Percentiles rank a stretch among this genome's conserved stretches.
Conservation (phyloP, 2,329 filamentous ascomycete species). For the Pseudogymnoascus destructans region DNA sequence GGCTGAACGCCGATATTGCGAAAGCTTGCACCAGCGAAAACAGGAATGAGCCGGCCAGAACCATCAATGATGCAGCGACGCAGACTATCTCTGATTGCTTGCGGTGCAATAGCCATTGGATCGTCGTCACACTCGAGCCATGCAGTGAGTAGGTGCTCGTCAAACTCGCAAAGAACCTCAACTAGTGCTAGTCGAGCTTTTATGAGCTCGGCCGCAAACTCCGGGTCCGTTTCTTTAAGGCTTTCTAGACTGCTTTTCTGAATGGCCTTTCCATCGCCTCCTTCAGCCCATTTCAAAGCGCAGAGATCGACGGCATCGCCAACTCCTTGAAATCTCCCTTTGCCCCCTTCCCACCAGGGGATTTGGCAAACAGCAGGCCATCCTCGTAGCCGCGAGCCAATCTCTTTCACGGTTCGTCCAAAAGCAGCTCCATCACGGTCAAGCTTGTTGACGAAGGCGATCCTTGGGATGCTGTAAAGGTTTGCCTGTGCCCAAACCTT, state of each 20-base stretch:
- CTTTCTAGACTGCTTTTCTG: slow-evolving; percentile 42
- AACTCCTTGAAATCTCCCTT: slow-evolving; percentile 67
- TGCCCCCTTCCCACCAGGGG: slow-evolving; percentile 71
- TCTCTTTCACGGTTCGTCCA: slow-evolving; percentile 71
- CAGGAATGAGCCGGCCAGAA: slow-evolving; percentile 62
- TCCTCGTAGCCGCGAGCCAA: slow-evolving; percentile 63
- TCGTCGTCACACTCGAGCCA: slow-evolving; percentile 71
- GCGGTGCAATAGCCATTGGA: slow-evolving; percentile 49
- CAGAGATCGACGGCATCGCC: slow-evolving; percentile 69
- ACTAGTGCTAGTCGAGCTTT: slow-evolving; percentile 65
- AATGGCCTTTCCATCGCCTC: slow-evolving; percentile 50
- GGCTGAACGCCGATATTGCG: slow-evolving; percentile 90
- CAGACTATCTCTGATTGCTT: slow-evolving; percentile 59
- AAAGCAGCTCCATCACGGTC: slow-evolving; percentile 75
- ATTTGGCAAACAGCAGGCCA: slow-evolving; percentile 92
- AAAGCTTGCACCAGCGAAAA: slow-evolving; percentile 87
- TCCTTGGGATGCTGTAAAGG: slow-evolving; percentile 69
- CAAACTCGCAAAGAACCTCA: slow-evolving; percentile 76
- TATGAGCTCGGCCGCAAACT: slow-evolving; percentile 52
- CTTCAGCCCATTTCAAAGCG: slow-evolving; percentile 59
- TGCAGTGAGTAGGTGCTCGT: slow-evolving; percentile 72
- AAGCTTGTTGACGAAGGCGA: slow-evolving; percentile 74
- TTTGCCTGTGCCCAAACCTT: slow-evolving; percentile 90
- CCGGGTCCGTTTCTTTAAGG: slow-evolving; percentile 35
- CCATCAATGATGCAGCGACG: slow-evolving; percentile 56